Evolutionary conservation across 148 eudicot species (phyloP), one percentile per base, ranked within the genome.

Genomic region (Amaranthus palmeri): DNA sequence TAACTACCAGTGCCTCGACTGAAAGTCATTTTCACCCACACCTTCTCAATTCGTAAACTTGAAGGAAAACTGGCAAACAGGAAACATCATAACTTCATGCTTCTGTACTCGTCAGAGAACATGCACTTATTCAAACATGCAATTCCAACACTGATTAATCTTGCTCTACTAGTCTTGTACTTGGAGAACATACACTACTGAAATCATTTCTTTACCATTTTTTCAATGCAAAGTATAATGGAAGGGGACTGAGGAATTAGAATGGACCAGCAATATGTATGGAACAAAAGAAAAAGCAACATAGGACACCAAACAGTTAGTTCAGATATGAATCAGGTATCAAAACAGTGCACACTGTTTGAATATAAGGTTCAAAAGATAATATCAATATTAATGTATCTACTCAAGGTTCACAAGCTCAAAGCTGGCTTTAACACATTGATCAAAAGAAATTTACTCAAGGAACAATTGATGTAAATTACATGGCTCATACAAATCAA

Each of bases 401-500:
- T 12, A 36, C 4, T 61, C 8, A 59, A 44, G 17, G 45, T 42
- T 43, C 54, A 52, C 73, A 68, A 68, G 52, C 49, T 54, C 5
- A 61, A 60, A 53, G 10, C 43, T 42, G 7, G 68, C 55, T 45
- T 61, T 57, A 8, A 68, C 58, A 61, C 36, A 10, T 25, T 25
- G 36, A 25, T 25, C 36, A 25, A 25, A 25, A 25, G 36, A 25
- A 25, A 25, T 25, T 5, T 57, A 71, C 50, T 58, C 43, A 70
- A 70, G n/a, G 36, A 47, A 47, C 25, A 13, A 13, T 9, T 65
- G 5, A 46, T 3, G 7, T 25, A 25, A 25, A 25, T 60, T 70
- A 77, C 80, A 77, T 72, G 41, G 18, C 41, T 65, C 61, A 64
- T 41, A 45, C 73, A 18, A 44, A 15, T 17, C 3, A 51, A 15